Base-by-base conservation (phyloP, 139 green algal species). In the Tetradesmus obliquus region DNA sequence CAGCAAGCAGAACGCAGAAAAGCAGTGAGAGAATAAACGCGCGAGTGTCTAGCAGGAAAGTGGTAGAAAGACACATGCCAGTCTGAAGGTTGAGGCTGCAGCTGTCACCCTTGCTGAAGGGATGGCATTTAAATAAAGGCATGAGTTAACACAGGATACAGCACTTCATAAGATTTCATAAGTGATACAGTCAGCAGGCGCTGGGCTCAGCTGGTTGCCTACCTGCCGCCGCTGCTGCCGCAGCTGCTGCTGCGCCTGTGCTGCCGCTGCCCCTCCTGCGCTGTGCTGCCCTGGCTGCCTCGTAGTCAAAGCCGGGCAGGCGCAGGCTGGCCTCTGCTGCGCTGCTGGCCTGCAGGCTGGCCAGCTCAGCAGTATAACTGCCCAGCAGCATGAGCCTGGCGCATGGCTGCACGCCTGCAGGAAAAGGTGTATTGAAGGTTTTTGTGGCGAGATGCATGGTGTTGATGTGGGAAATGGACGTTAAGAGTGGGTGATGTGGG, bases 251-350 rank as follows among this genome's bases (percentile, higher is more conserved):
- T 99, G 91, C 90, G 55, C 76, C 57, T 80, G 55, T n/a, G n/a
- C 54, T 55, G 55, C 79, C 79, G 13, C 55, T 19, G 2, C 82
- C 45, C 1, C 92, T 57, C 53, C 92, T 81, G 13, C 94, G 76
- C 1, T 82, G 58, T 19, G 90, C 79, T 83, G 94, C 94, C 2
- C 95, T 82, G 17, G 87, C 62, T 20, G 93, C 79, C 86, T 98
- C 96, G 45, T 96, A 87, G 3, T 98, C 96, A 86, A 98, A 97
- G 32, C 90, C 82, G 0, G 89, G 55, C 9, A 96, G 58, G 17
- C 91, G 71, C 12, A 92, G 91, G 7, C 91, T 12, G 20, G 96
- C 96, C 3, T 66, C 57, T 20, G 86, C 86, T 62, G 80, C 66
- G 24, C 84, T 60, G 10, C 3, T 79, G 15, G 72, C 87, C 32